Evolutionary conservation across 1,139 yeast genomes (phyloP).

Genomic region (Suhomyces coccinellae): DNA sequence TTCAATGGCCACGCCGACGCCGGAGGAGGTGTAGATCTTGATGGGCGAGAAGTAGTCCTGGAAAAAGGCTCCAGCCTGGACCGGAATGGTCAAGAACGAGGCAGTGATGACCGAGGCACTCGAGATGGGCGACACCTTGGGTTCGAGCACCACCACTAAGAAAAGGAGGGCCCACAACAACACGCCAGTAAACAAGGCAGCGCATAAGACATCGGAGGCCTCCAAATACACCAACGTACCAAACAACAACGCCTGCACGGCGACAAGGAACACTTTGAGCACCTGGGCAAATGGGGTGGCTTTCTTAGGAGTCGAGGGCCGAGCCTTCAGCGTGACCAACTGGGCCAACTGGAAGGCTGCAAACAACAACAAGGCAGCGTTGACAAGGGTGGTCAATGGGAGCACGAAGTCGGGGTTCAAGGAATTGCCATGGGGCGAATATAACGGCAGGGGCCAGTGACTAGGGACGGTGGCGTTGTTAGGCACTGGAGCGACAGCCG

Average conservation of each 20-base stretch:
- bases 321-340: constrained; percentile 2
- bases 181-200: neutral
- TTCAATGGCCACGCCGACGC: constrained; percentile 8
- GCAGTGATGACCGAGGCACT: constrained; percentile 16
- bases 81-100: constrained; percentile 11
- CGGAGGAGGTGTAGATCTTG: constrained; percentile 16
- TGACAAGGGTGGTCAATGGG: constrained; percentile 4
- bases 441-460: constrained; percentile 18
- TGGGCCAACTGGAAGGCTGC: constrained; percentile 16
- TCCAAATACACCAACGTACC: neutral
- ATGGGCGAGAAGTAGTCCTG: constrained; percentile 22
- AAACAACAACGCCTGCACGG: constrained; percentile 6
- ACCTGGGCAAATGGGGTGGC: constrained; percentile 16
- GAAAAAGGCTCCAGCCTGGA: constrained; percentile 8
- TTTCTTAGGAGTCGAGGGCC: constrained; percentile 2
- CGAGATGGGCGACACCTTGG: constrained; percentile 9
- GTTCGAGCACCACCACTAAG: constrained; percentile 14
- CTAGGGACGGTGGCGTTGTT: neutral
- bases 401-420: constrained; percentile 19
- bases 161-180: constrained; percentile 2
- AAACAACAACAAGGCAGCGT: constrained; percentile 13
- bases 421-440: constrained; percentile 17
- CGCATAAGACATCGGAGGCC: neutral
- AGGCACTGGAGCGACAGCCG: neutral
- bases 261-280: constrained; percentile 9